A percentile compares a stretch with the other conserved stretches of the same genome.
Conservation (phyloP, 768 basidiomycete species). For the Vararia minispora region DNA sequence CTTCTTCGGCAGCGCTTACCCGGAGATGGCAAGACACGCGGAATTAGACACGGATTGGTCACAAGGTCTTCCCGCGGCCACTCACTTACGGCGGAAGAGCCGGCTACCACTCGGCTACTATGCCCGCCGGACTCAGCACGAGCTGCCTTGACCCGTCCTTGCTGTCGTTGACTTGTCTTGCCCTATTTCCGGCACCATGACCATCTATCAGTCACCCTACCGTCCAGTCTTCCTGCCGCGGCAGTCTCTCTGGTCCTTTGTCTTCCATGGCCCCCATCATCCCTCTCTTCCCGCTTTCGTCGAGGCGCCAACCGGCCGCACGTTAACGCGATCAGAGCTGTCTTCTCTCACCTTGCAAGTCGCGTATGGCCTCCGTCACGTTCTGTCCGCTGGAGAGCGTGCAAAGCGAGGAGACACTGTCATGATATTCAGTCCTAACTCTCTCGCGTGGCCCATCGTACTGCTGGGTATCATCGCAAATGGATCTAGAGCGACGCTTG, state of each 20-base stretch:
- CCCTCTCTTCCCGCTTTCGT: constrained; percentile 40
- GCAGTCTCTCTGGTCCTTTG: constrained; percentile 9
- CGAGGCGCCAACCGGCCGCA: constrained; percentile 48
- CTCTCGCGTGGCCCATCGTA: constrained; percentile 40
- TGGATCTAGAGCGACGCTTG: constrained; percentile 57
- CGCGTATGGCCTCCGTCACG: constrained; percentile 41
- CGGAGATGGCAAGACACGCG: no score
- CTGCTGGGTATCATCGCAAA: constrained; percentile 44
- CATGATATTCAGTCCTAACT: constrained; percentile 63
- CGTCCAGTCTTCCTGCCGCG: not conserved
- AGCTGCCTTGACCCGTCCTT: no score
- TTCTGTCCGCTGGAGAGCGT: constrained; percentile 14
- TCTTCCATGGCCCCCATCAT: constrained; percentile 6
- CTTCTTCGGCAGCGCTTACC: no score
- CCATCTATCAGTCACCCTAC: not conserved
- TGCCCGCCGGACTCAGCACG: no score
- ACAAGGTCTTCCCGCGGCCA: no score
- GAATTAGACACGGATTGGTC: no score
- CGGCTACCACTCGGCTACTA: no score
- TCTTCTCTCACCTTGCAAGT: constrained; percentile 43
- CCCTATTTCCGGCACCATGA: no score
- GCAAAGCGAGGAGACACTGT: constrained; percentile 43
- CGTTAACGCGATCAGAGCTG: constrained; percentile 44
- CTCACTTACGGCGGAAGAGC: no score
- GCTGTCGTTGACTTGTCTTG: no score